Evolutionary conservation across 768 basidiomycete species (phyloP).

Genomic region (Lepiota venenata): DNA sequence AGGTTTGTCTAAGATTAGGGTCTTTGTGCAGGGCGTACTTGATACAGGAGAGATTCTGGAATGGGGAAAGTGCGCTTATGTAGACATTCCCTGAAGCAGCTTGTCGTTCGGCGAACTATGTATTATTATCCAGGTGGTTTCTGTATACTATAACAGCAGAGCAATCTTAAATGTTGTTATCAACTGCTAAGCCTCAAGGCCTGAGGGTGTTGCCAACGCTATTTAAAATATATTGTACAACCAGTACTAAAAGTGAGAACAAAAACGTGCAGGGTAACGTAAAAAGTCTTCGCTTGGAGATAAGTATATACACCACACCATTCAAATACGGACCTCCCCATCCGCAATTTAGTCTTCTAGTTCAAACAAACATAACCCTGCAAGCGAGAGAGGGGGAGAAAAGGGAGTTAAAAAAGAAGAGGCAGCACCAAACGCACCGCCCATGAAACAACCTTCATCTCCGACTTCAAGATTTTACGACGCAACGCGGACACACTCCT

Average conservation of each 20-base stretch:
- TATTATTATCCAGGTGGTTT: neutral
- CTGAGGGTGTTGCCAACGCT: neutral
- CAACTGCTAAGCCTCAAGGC: neutral
- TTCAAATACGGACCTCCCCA: neutral
- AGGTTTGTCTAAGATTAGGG: conserved; percentile 32
- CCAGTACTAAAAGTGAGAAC: neutral
- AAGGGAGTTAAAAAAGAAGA: neutral
- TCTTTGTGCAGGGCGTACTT: conserved; percentile 66
- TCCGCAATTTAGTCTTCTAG: neutral
- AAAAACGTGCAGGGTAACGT: neutral
- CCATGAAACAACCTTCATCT: neutral
- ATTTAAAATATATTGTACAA: conserved; percentile 1
- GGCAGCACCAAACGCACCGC: neutral
- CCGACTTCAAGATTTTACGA: too few species aligned
- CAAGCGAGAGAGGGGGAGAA: neutral
- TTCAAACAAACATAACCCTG: neutral
- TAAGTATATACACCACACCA: conserved; percentile 3
- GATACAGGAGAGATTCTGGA: conserved; percentile 48
- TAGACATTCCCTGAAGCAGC: conserved; percentile 23
- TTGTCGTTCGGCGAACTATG: too few species aligned
- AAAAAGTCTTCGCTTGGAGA: neutral
- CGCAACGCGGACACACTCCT: too few species aligned
- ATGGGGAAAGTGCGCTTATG: conserved; percentile 42
- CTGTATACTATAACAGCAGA: neutral
- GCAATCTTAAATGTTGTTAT: neutral